A percentile compares a stretch with the other conserved stretches of the same genome.
Evolutionary conservation across 1,284 basidiomycete species (phyloP).

Genomic region (Tilletia indica): DNA sequence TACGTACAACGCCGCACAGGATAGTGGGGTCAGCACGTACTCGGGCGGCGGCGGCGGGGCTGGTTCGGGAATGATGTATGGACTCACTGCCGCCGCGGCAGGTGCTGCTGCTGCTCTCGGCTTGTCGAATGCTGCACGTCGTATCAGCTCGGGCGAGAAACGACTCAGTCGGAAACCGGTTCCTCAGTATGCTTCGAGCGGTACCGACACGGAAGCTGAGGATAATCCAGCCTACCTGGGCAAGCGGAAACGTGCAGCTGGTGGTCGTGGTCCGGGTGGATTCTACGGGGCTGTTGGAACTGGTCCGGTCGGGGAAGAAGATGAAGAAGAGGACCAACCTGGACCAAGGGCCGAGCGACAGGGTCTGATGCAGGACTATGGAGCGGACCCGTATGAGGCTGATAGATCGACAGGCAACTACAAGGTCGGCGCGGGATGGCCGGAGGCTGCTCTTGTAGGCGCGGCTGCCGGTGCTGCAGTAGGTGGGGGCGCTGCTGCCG

Average conservation of each 20-base stretch:
- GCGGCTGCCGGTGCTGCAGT: background rate
- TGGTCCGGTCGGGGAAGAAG: background rate
- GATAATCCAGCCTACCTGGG: background rate
- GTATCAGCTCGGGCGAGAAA: conserved; percentile 2
- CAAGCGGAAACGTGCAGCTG: background rate
- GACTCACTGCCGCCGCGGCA: background rate
- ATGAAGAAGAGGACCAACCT: background rate
- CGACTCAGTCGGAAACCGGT: conserved; percentile 5
- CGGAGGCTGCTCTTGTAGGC: background rate
- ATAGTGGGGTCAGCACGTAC: background rate
- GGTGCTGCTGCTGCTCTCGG: conserved; percentile 5
- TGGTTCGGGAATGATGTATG: background rate
- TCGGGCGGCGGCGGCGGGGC: background rate
- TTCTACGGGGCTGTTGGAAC: conserved; percentile 1
- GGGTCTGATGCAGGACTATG: background rate
- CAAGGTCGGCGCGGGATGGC: background rate
- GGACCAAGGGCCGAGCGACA: background rate
- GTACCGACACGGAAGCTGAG: background rate
- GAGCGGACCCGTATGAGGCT: background rate
- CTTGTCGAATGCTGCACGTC: background rate
- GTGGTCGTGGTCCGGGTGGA: no score
- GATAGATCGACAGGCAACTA: background rate
- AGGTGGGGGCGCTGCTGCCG: background rate
- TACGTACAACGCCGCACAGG: background rate
- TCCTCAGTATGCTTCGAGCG: background rate